Conservation (phyloP, 179 eudicot species). For the Beta macrorhiza region DNA sequence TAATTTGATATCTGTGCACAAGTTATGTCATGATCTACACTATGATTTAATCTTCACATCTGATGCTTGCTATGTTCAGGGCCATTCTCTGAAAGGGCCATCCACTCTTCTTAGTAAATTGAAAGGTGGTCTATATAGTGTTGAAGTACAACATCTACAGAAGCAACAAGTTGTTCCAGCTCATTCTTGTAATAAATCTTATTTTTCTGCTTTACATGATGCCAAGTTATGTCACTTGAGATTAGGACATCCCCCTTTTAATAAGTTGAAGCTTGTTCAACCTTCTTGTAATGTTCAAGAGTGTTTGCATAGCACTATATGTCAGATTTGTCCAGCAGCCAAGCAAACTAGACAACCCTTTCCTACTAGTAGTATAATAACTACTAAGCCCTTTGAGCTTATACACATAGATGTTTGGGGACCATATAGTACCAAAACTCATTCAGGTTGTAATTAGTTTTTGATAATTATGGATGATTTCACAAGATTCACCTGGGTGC, state of each 20-base stretch:
- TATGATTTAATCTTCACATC: background rate
- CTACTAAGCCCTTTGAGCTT: no score
- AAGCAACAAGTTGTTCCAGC: no score
- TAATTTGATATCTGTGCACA: background rate
- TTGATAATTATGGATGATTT: background rate
- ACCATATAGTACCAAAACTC: no score
- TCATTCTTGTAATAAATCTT: background rate
- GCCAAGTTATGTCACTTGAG: background rate
- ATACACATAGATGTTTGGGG: no score
- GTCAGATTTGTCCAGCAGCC: no score
- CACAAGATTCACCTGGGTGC: background rate
- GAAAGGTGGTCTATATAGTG: background rate
- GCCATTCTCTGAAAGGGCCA: background rate
- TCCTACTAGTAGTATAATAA: no score
- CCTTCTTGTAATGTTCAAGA: no score
- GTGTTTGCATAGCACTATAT: no score
- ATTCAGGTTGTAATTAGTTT: background rate
- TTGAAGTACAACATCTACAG: background rate
- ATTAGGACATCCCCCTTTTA: no score
- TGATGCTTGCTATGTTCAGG: no score
- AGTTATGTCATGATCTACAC: background rate
- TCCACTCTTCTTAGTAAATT: background rate
- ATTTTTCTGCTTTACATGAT: background rate
- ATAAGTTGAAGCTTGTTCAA: no score
- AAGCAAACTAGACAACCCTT: no score